Evolutionary conservation across 2,329 filamentous ascomycete genomes (phyloP).

Genomic region (Epichloe typhina): DNA sequence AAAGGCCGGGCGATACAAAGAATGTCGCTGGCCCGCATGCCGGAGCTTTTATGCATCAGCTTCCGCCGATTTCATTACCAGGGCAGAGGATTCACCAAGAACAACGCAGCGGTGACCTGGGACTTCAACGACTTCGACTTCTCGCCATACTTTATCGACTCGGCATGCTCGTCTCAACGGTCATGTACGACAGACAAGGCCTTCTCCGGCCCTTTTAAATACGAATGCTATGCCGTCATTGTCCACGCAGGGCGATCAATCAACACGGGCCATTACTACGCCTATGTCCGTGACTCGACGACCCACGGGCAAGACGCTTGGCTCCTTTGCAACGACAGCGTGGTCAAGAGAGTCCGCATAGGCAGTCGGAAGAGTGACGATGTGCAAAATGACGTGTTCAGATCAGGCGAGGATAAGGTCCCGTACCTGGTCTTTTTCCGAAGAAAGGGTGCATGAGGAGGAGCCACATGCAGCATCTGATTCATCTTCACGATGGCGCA

Average conservation of each 20-base stretch:
- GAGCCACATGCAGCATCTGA: too few relatives aligned
- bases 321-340: conserved; percentile 35
- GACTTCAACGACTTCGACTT: conserved; percentile 57
- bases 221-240: conserved; percentile 78
- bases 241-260: conserved; percentile 58
- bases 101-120: conserved; percentile 60
- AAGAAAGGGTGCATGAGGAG: conserved; percentile 17
- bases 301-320: conserved; percentile 30
- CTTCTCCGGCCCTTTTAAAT: conserved; percentile 48
- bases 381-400: conserved; percentile 25
- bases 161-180: conserved; percentile 15
- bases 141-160: conserved; percentile 27
- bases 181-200: conserved; percentile 19
- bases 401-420: conserved; percentile 23
- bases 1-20: conserved; percentile 56
- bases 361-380: conserved; percentile 23
- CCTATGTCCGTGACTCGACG: conserved; percentile 49
- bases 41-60: conserved; percentile 64
- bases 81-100: conserved; percentile 40
- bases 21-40: conserved; percentile 63
- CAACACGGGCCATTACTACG: conserved; percentile 68
- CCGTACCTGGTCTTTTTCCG: conserved; percentile 36
- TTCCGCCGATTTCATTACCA: conserved; percentile 47
- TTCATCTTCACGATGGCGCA: too few relatives aligned
- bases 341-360: conserved; percentile 28